phyloP scores from a whole-genome alignment of 2,329 filamentous ascomycete genomes.

The Aspergillus quadrilineatus region DNA sequence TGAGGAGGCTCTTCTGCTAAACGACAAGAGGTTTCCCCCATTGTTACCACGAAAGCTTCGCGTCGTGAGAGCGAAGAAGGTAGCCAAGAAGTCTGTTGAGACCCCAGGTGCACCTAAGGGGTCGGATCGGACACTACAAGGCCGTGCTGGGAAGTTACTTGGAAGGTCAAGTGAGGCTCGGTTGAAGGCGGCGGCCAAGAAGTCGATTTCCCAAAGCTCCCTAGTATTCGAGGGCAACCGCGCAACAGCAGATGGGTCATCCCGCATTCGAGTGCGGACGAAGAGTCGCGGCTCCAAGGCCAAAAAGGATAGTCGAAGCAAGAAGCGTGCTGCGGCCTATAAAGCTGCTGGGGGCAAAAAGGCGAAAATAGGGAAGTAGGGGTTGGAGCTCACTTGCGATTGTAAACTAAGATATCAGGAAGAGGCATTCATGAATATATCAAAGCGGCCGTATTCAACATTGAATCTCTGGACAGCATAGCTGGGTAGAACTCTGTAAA shows the following conservation, averaged over 20 bases:
- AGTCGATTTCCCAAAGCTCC: conserved; percentile 32
- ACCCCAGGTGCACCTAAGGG: conserved; percentile 22
- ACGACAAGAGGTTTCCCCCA: conserved; percentile 90
- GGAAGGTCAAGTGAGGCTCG: conserved; percentile 41
- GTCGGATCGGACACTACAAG: conserved; percentile 37
- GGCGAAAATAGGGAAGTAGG: conserved; percentile 17
- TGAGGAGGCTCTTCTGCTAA: conserved; percentile 81
- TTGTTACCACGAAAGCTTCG: conserved; percentile 87
- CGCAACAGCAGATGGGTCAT: conserved; percentile 35
- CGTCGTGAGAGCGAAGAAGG: conserved; percentile 79
- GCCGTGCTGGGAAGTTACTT: conserved; percentile 40
- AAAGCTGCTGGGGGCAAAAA: conserved; percentile 38
- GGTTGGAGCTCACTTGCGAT: not conserved
- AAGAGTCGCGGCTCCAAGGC: conserved; percentile 43
- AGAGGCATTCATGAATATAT: not conserved
- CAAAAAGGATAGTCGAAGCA: conserved; percentile 44
- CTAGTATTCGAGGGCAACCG: conserved; percentile 49
- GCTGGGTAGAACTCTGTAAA: not conserved
- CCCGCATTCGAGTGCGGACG: conserved; percentile 35
- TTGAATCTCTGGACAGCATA: not conserved
- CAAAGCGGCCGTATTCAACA: not conserved
- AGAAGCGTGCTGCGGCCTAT: conserved; percentile 44
- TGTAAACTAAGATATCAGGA: not conserved
- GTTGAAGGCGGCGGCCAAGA: conserved; percentile 30
- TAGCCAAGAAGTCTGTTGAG: conserved; percentile 46